Conservation (phyloP, 345 rosid genomes). For the Orychophragmus violaceus region DNA sequence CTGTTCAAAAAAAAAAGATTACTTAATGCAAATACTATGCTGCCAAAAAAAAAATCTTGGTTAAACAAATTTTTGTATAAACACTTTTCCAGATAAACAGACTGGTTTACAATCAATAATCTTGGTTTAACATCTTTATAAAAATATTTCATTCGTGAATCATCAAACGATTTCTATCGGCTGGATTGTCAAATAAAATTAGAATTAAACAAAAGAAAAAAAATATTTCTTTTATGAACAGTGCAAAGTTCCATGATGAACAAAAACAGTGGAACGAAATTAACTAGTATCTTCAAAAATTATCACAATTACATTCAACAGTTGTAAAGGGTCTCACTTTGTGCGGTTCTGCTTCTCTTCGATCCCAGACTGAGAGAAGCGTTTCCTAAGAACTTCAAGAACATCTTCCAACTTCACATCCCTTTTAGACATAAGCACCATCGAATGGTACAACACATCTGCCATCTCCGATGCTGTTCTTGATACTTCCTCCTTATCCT, state of each 20-base stretch:
- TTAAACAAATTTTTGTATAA: no score
- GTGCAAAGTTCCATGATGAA: background rate
- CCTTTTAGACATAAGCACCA: slow-evolving; percentile 61
- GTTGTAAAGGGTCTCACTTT: background rate
- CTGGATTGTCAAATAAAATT: no score
- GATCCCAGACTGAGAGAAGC: slow-evolving; percentile 63
- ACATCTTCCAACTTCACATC: slow-evolving; percentile 56
- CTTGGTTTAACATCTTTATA: no score
- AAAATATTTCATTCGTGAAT: no score
- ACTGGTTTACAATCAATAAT: no score
- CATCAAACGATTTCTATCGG: no score
- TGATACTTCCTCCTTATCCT: slow-evolving; percentile 55
- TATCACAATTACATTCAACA: background rate
- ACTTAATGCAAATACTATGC: no score
- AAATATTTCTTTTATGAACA: background rate
- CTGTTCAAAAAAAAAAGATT: no score
- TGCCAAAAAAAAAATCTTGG: no score
- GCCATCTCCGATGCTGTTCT: slow-evolving; percentile 79
- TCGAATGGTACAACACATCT: slow-evolving; percentile 67
- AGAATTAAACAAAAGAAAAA: background rate
- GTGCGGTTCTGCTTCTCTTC: slow-evolving; percentile 64
- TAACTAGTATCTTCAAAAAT: background rate
- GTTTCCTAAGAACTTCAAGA: slow-evolving; percentile 46
- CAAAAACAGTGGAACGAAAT: background rate
- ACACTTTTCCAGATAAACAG: no score